Base-by-base conservation (phyloP, 805 yeast genomes). In the Saccharomycopsis microspora region DNA sequence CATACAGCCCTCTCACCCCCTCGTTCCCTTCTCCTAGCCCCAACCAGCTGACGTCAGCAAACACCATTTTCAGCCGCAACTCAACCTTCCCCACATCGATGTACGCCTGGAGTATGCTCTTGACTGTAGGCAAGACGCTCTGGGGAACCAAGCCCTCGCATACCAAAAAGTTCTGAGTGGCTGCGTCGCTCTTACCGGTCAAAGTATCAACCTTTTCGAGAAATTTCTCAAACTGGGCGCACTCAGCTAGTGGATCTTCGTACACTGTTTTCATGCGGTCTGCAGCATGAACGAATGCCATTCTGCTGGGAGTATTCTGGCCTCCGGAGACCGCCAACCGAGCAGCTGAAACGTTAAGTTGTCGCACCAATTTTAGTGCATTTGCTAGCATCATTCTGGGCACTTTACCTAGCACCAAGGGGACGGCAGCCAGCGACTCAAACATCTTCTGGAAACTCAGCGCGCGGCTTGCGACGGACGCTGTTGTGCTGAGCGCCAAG, bases 111-210 rank as follows among this genome's bases (percentile, higher is more conserved):
- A 51, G 29, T 27, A 49, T 42, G 5, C 19, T 27, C 30, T 29
- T 44, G 4, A 43, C 28, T 11, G 53, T 38, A 5, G 36, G 44
- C 10, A 33, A n/a, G 5, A 43, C 31, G 37, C 49, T 52, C 8
- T 43, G 40, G 3, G 54, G 52, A 27, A 51, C 42, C 35, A 33
- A 35, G 10, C 52, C 54, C 36, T 51, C 45, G 34, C 52, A 49
- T 10, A 51, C 39, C 3, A 51, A 39, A 39, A 36, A 35, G 28
- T 51, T 49, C 3, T 30, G 11, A n/a, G 9, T 6, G 29, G 11
- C 11, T n/a, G 37, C 7, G 36, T 34, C 36, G 10, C 41, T 32
- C 5, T 33, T 32, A 19, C 48, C 42, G 9, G 45, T 28, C 7
- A 47, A 33, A n/a, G 5, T n/a, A 10, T 48, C 50, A 8, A 44